Conservation (phyloP, 2,329 filamentous ascomycete species). For the Colletotrichum plurivorum region DNA sequence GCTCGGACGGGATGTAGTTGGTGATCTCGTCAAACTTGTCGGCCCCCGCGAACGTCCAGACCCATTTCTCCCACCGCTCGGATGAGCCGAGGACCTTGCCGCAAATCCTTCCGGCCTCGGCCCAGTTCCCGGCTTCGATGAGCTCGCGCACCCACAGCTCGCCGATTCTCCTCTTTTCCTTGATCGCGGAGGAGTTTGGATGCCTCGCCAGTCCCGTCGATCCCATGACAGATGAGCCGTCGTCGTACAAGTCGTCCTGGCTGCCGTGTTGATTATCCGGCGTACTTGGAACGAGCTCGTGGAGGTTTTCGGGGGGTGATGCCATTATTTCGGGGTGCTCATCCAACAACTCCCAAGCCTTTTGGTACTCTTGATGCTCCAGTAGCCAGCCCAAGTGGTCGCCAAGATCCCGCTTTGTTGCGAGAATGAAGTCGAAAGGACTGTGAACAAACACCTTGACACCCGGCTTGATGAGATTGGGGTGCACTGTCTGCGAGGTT, state of each 20-base stretch:
- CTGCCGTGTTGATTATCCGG: constrained; percentile 56
- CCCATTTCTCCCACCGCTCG: constrained; percentile 94
- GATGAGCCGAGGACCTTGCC: constrained; percentile 86
- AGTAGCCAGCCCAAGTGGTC: constrained; percentile 92
- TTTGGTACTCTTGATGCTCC: constrained; percentile 83
- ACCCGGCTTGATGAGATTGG: constrained; percentile 69
- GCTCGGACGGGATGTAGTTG: constrained; percentile 82
- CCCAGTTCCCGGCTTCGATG: constrained; percentile 82
- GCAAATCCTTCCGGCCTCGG: constrained; percentile 82
- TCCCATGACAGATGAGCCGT: constrained; percentile 73
- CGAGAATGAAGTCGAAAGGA: constrained; percentile 95
- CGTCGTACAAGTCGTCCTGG: constrained; percentile 77
- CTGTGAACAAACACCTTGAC: constrained; percentile 93
- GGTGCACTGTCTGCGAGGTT: constrained; percentile 55
- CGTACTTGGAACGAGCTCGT: constrained; percentile 57
- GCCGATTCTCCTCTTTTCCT: constrained; percentile 91
- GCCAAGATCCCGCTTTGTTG: constrained; percentile 86
- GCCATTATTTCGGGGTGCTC: constrained; percentile 83
- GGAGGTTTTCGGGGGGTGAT: constrained; percentile 54
- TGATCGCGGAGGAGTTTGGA: constrained; percentile 67
- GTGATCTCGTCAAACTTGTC: constrained; percentile 92
- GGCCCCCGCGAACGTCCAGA: constrained; percentile 90
- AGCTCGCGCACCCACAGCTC: constrained; percentile 95
- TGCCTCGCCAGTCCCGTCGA: constrained; percentile 59
- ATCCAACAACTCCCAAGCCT: constrained; percentile 91